phyloP scores from a whole-genome alignment of 2,329 filamentous ascomycete genomes.

The Colletotrichum siamense region DNA sequence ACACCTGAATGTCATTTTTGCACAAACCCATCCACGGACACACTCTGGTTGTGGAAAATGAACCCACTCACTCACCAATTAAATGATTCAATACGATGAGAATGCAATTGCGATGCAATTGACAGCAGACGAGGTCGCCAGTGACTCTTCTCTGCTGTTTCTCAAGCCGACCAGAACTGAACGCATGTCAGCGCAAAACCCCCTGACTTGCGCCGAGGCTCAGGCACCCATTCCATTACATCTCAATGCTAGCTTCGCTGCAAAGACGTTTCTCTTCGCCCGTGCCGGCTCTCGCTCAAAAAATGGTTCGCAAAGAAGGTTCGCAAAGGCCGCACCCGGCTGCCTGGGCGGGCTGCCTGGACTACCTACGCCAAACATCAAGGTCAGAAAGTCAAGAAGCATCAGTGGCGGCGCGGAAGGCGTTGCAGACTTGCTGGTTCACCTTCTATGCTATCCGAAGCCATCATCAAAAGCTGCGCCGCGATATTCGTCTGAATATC shows the following conservation, averaged over 20 bases:
- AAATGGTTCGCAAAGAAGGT: not conserved
- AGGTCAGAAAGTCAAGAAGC: not conserved
- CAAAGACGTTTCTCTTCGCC: not conserved
- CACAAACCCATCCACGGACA: not conserved
- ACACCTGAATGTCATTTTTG: not conserved
- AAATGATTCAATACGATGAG: not conserved
- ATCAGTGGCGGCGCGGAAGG: not conserved
- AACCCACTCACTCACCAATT: too few species aligned
- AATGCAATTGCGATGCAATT: not conserved
- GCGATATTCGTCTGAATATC: not conserved
- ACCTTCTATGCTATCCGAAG: not conserved
- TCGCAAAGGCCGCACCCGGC: too few species aligned
- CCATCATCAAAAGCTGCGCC: not conserved
- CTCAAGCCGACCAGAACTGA: not conserved
- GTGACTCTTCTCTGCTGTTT: not conserved
- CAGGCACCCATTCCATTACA: not conserved
- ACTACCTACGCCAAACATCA: not conserved
- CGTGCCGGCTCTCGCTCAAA: not conserved
- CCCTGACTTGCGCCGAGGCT: not conserved
- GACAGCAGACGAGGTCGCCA: not conserved
- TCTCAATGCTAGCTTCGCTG: not conserved
- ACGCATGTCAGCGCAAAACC: not conserved
- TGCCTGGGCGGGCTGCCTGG: not conserved
- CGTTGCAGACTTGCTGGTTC: not conserved
- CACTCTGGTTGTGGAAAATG: not conserved